These are phyloP conservation scores for Lasiosphaeris hirsuta DNA, from an alignment of 495 filamentous ascomycete species.

Conservation along the genomic window DNA sequence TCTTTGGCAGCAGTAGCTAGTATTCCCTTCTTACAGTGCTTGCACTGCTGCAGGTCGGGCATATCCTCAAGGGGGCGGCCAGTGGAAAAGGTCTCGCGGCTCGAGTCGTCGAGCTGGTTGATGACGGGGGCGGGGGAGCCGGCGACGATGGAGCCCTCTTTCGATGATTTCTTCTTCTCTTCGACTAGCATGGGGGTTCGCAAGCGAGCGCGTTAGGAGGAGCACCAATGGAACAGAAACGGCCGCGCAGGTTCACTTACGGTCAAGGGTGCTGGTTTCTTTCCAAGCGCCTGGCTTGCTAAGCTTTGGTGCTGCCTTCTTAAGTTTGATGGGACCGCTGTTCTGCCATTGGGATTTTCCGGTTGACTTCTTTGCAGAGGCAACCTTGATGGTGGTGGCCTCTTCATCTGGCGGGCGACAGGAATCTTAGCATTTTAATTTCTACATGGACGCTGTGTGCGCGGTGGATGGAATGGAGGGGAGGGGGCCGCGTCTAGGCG, in stretches of 20 bases:
- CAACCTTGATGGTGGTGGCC: constrained; percentile 52
- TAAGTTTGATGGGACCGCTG: constrained; percentile 61
- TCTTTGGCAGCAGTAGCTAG: constrained; percentile 57
- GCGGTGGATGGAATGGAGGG: neutral
- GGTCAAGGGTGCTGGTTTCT: constrained; percentile 50
- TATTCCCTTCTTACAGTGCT: constrained; percentile 75
- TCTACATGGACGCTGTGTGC: neutral
- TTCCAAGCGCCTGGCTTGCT: constrained; percentile 55
- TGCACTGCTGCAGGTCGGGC: constrained; percentile 69
- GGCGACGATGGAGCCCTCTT: constrained; percentile 36
- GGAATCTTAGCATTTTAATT: neutral
- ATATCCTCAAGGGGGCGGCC: constrained; percentile 68
- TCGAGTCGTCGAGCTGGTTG: constrained; percentile 68
- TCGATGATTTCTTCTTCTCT: constrained; percentile 46
- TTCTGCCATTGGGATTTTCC: constrained; percentile 26
- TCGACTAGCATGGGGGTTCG: constrained; percentile 12
- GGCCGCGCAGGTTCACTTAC: constrained; percentile 37
- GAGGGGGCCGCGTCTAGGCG: neutral
- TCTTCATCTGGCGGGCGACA: constrained; percentile 40
- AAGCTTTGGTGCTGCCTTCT: constrained; percentile 58
- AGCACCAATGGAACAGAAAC: neutral
- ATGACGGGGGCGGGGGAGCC: constrained; percentile 56
- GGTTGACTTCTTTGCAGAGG: constrained; percentile 59
- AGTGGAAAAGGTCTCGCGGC: constrained; percentile 67
- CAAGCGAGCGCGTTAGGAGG: neutral